A percentile compares a stretch with the other conserved stretches of the same genome.
These are phyloP conservation scores for Penicillium corylophilum DNA, from an alignment of 2,329 filamentous ascomycete species.

Conservation along the genomic window DNA sequence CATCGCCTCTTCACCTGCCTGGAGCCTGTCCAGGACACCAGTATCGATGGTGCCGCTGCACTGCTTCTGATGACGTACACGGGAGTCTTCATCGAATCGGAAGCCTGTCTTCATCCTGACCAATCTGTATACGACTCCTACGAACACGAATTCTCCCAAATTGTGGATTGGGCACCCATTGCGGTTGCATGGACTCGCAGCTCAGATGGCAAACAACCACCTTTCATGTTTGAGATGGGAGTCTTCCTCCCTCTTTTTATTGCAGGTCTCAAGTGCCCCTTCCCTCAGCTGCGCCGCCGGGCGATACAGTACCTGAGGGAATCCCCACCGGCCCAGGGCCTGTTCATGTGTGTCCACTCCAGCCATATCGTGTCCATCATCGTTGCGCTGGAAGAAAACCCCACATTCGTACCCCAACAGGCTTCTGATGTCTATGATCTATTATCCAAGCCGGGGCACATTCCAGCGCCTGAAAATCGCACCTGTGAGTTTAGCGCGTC, in stretches of 20 bases:
- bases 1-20: slow-evolving; percentile 3
- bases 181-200: slow-evolving; percentile 11
- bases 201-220: slow-evolving; percentile 14
- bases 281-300: slow-evolving; percentile 13
- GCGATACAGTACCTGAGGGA: slow-evolving; percentile 12
- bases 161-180: slow-evolving; percentile 10
- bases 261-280: slow-evolving; percentile 16
- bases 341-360: slow-evolving; percentile 17
- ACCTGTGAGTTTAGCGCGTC: background rate
- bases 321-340: slow-evolving; percentile 16
- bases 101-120: slow-evolving; percentile 10
- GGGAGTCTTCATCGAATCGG: slow-evolving; percentile 16
- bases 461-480: background rate
- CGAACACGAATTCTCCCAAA: slow-evolving; percentile 13
- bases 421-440: background rate
- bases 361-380: slow-evolving; percentile 10
- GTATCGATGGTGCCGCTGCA: background rate
- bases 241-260: slow-evolving; percentile 22
- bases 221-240: slow-evolving; percentile 20
- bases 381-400: slow-evolving; percentile 12
- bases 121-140: slow-evolving; percentile 15
- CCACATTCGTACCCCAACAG: background rate
- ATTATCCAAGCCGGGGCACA: background rate
- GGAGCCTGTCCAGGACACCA: background rate
- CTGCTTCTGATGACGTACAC: slow-evolving; percentile 18